phyloP scores from a whole-genome alignment of 352 stramenopile species.

The Globisporangium orthogonon region DNA sequence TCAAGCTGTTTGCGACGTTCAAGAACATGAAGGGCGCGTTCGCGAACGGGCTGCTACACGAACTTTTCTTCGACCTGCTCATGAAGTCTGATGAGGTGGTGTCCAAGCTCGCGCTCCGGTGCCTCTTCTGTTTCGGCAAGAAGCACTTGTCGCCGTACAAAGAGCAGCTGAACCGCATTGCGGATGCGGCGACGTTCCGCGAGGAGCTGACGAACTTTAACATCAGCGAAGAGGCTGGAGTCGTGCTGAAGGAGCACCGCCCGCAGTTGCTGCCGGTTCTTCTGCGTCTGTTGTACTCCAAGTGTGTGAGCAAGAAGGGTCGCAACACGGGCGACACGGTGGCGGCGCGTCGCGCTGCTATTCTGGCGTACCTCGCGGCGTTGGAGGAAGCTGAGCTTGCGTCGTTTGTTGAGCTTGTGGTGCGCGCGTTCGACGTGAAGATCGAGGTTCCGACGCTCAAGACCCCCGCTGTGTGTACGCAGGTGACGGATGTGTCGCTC shows the following conservation, averaged over 20 bases:
- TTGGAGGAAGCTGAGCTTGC: slow-evolving; percentile 69
- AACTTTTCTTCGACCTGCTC: slow-evolving; percentile 84
- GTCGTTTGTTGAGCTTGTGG: slow-evolving; percentile 86
- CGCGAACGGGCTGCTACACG: slow-evolving; percentile 67
- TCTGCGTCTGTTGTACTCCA: slow-evolving; percentile 86
- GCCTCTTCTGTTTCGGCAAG: slow-evolving; percentile 79
- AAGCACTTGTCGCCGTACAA: slow-evolving; percentile 85
- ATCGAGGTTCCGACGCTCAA: slow-evolving; percentile 16
- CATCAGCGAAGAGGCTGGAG: slow-evolving; percentile 53
- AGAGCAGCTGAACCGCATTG: slow-evolving; percentile 74
- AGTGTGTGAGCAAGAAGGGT: slow-evolving; percentile 85
- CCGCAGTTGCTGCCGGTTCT: slow-evolving; percentile 77
- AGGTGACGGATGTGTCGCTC: slow-evolving; percentile 21
- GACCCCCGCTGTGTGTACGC: background rate
- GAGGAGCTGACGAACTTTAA: slow-evolving; percentile 90
- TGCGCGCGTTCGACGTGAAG: slow-evolving; percentile 78
- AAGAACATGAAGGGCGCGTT: slow-evolving; percentile 87
- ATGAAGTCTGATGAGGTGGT: slow-evolving; percentile 87
- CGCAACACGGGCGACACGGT: slow-evolving; percentile 82
- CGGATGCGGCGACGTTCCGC: slow-evolving; percentile 75
- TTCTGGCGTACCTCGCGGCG: slow-evolving; percentile 86
- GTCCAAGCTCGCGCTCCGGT: slow-evolving; percentile 83
- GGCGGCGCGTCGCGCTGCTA: slow-evolving; percentile 77
- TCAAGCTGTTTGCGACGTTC: slow-evolving; percentile 78
- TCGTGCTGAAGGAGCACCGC: slow-evolving; percentile 80